phyloP scores from a whole-genome alignment of 1,284 basidiomycete species.

The Papiliotrema nemorosa region DNA sequence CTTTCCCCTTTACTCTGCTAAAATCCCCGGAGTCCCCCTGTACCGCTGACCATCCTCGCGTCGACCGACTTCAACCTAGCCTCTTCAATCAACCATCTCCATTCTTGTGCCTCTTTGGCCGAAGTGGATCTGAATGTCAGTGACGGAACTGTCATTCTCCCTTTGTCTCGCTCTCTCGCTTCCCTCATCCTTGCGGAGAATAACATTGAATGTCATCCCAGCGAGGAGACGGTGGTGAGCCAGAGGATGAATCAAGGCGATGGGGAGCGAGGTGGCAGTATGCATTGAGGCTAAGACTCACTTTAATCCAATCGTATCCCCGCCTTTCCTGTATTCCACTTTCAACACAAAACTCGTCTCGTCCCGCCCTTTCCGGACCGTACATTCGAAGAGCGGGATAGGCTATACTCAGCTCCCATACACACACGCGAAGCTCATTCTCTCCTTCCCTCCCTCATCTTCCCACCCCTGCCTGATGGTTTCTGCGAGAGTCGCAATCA shows the following conservation, averaged over 20 bases:
- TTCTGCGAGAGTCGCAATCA: too few relatives aligned
- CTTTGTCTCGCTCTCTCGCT: too few relatives aligned
- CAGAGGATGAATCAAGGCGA: too few relatives aligned
- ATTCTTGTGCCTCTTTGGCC: conserved; percentile 2
- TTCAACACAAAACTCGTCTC: conserved; percentile 62
- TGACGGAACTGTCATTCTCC: too few relatives aligned
- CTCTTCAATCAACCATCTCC: conserved; percentile 2
- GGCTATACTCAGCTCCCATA: conserved; percentile 57
- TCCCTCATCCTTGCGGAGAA: too few relatives aligned
- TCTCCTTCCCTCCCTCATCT: too few relatives aligned
- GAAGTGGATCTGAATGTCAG: neutral
- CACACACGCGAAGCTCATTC: too few relatives aligned
- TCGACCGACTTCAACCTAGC: neutral
- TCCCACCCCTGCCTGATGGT: too few relatives aligned
- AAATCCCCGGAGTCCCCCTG: neutral
- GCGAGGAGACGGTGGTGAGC: too few relatives aligned
- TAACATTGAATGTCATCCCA: too few relatives aligned
- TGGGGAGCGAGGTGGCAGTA: too few relatives aligned
- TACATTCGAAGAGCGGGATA: conserved; percentile 44
- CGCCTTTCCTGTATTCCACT: conserved; percentile 67
- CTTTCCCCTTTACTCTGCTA: too few relatives aligned
- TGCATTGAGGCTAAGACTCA: conserved; percentile 18
- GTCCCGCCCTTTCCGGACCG: conserved; percentile 51
- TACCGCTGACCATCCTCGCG: conserved; percentile 1
- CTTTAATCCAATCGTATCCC: conserved; percentile 62